Evolutionary conservation across 768 basidiomycete species (phyloP).

Genomic region (Collybiopsis luxurians): DNA sequence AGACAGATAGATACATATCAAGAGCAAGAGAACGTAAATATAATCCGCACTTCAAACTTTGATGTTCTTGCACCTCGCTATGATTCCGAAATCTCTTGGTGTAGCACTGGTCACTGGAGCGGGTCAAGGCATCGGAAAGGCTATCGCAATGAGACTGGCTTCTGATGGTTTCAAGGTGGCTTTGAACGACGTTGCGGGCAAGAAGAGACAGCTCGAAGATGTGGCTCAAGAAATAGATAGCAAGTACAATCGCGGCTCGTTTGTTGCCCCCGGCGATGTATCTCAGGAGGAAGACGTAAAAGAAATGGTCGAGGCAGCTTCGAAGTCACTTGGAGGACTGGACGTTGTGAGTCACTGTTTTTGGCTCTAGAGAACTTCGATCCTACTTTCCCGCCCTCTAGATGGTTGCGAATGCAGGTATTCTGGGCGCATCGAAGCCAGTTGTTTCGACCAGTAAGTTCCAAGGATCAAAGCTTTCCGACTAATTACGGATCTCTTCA

Average conservation of each 20-base stretch:
- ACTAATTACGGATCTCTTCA: background rate
- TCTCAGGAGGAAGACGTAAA: slow-evolving; percentile 29
- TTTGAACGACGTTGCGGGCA: slow-evolving; percentile 26
- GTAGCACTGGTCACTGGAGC: slow-evolving; percentile 38
- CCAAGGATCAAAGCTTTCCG: background rate
- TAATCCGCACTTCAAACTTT: too few relatives aligned
- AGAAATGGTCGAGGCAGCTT: slow-evolving; percentile 22
- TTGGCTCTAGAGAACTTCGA: background rate
- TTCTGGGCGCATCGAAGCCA: background rate
- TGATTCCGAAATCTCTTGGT: too few relatives aligned
- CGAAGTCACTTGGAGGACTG: slow-evolving; percentile 27
- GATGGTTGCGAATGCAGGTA: slow-evolving; percentile 24
- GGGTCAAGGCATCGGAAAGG: slow-evolving; percentile 36
- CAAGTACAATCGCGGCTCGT: background rate
- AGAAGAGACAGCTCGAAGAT: background rate
- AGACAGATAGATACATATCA: too few relatives aligned
- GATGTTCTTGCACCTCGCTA: too few relatives aligned
- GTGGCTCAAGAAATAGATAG: background rate
- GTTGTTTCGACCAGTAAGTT: background rate
- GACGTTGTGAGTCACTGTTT: slow-evolving; percentile 27
- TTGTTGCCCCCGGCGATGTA: slow-evolving; percentile 23
- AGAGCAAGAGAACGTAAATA: too few relatives aligned
- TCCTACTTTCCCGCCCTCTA: too few relatives aligned
- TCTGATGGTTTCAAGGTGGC: slow-evolving; percentile 34
- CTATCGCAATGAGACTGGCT: slow-evolving; percentile 36